phyloP scores from a whole-genome alignment of 192 early-diverging fungal genomes.

The Spizellomyces sp. region DNA sequence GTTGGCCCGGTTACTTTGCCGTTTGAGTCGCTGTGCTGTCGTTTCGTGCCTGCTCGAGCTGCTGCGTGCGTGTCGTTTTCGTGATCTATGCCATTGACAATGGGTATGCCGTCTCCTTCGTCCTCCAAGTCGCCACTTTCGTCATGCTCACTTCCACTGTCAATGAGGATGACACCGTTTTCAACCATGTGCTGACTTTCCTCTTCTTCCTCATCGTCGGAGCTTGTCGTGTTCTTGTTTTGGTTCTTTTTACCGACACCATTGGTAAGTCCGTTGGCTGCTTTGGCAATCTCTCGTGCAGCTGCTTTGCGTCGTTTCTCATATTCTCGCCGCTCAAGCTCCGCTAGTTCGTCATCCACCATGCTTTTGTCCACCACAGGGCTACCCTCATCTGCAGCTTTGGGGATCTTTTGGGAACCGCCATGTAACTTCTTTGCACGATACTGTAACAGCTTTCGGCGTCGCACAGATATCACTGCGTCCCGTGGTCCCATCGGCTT shows the following conservation, averaged over 20 bases:
- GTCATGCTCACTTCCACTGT: conserved; percentile 16
- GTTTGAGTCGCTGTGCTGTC: not conserved
- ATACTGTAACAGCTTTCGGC: conserved; percentile 11
- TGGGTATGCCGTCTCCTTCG: conserved; percentile 4
- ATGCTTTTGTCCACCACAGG: not conserved
- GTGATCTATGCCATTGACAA: conserved; percentile 1
- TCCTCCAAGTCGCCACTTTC: not conserved
- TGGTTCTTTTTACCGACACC: conserved; percentile 9
- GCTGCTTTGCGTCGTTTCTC: conserved; percentile 18
- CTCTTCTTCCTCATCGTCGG: conserved; percentile 35
- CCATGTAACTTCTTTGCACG: not conserved
- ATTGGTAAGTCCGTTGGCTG: conserved; percentile 44
- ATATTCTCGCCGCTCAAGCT: conserved; percentile 9
- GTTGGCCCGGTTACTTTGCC: not conserved
- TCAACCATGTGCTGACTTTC: not conserved
- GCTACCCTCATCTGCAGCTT: not conserved
- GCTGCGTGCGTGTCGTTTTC: not conserved
- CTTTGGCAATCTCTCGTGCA: conserved; percentile 8
- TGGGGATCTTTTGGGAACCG: not conserved
- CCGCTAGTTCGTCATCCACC: conserved; percentile 18
- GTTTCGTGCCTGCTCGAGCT: conserved; percentile 2
- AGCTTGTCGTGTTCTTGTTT: conserved; percentile 39
- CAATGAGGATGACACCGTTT: conserved; percentile 21
- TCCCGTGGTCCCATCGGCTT: conserved; percentile 54
- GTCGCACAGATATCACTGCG: conserved; percentile 43